Base-by-base conservation (phyloP, 129 eudicot species). In the Sambucus nigra region DNA sequence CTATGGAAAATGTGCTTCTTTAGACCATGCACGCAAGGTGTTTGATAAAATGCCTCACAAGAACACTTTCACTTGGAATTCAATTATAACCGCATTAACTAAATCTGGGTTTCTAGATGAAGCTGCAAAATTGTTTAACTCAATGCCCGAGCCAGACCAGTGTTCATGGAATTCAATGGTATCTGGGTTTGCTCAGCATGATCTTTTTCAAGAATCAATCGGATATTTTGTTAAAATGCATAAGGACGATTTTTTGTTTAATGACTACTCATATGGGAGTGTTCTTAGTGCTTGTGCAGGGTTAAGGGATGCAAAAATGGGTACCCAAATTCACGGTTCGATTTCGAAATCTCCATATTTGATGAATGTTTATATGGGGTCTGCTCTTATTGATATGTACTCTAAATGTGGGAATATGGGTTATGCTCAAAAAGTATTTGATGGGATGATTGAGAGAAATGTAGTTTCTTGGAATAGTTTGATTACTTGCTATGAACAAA, bases 91-190 rank as follows among this genome's bases (percentile, higher is more conserved):
- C 0, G 51, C 48, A 2, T 35, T 73, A 21, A 56, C 53, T 3
- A 73, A 61, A 25, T 61, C 63, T 25, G 74, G 74, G 51, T 68
- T 42, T 9, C 64, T 73, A 16, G 79, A 73, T 50, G 70, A 73
- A 44, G 61, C 79, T 8, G 29, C 3, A 4, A 9, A 10, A 17
- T 27, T 67, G 35, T 73, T 73, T 9, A n/a, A 22, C 25, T 52
- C 47, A 18, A 67, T 67, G 74, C 67, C 70, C 4, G 49, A 11
- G 25, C 60, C 74, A 0, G 74, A 73, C 15, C 79, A 67, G 66
- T 73, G 74, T 48, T 73, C 79, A 0, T 73, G 73, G 74, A 67
- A 73, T 33, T 67, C 57, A 6, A 73, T 73, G 70, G 79, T 67
- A 40, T 67, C 70, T 1, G 79, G 79, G 42, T 73, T 67, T 45